Evolutionary conservation across 148 eudicot species (phyloP), one percentile per base, ranked within the genome.

Genomic region (Drosera capensis): DNA sequence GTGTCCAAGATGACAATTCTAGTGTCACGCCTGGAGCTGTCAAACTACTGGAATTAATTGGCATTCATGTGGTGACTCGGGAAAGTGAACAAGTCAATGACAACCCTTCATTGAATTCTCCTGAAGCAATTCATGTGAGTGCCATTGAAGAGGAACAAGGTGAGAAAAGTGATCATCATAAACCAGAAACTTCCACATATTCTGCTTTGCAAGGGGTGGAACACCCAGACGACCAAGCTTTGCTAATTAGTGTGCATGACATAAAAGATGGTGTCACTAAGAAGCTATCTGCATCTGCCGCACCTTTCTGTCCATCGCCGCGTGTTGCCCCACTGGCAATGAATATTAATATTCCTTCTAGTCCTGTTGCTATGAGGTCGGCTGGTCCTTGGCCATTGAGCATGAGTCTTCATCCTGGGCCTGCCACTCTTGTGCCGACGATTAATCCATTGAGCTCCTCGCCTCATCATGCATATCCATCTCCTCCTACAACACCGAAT

Each of bases 211-310:
- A 69, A 49, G 73, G 38, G 28, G 72, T 45, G 48, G 82, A 75
- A 56, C 68, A 64, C 24, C 35, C 53, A 49, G 81, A 72, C 51
- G 75, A 64, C 31, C 2, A 53, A 36, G 52, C 85, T 23, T 54
- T 75, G 59, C 65, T 66, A 51, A 43, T 67, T 13, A 65, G 51
- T 60, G 48, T 58, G 35, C 55, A 34, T 49, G 94, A 80, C 22
- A 48, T 72, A 15, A 64, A 41, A 48, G 92, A 81, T 41, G n/a
- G 58, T 2, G 54, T 80, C 8, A 68, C 63, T 58, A 84, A 73
- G 69, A 90, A 85, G 68, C 55, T 92, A 54, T 92, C 99, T n/a
- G 99, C 99, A 42, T 76, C 86, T 23, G 99, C 70, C 8, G 21
- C 45, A 19, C 45, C 45, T 18, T 41, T 41, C 14, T 18, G 14